Evolutionary conservation across 2,329 filamentous ascomycete genomes (phyloP), one percentile per base, ranked within the genome.

Genomic region (Elsinoe perseae): DNA sequence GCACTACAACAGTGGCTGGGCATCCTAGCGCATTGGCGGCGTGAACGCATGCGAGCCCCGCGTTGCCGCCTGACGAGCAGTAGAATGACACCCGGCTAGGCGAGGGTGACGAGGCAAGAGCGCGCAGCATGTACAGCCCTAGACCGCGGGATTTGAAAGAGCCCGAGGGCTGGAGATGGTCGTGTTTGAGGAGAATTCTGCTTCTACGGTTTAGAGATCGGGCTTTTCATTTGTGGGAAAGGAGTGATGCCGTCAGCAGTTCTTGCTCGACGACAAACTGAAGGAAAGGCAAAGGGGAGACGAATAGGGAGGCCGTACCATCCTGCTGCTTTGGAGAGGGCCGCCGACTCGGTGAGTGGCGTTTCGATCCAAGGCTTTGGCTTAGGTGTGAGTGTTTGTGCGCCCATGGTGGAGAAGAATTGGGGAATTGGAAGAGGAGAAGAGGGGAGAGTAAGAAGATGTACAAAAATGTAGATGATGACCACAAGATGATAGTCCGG

Each of bases 161-260:
- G 61, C 87, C 87, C 20, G 85, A 86, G 3, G 89, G 89, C 66
- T 95, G 89, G 56, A 90, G 80, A 67, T 87, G 88, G 64, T 95
- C 89, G 60, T 93, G 81, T 70, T 95, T 95, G 65, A 95, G 82
- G 70, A 87, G 88, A 69, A 95, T 82, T 73, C 86, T 84, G 75
- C 87, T 77, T 70, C 67, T 73, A 62, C 66, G 65, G 68, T 68
- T 73, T 72, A 72, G 70, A 34, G 27, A 44, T 55, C 52, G 36
- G 44, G n/a, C 14, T 27, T 53, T 32, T 23, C 21, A n/a, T 44
- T n/a, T 44, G 27, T 3, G 40, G 12, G n/a, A 23, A n/a, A 7
- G 14, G 43, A 16, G 21, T 20, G 50, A 20, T 20, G 20, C 10
- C n/a, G n/a, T 14, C 32, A 14, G 32, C 9, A 9, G 32, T 14